Percentiles rank a stretch among this genome's conserved stretches.
phyloP scores from a whole-genome alignment of 768 basidiomycete species.

The Agaricus sinodeliciosus region DNA sequence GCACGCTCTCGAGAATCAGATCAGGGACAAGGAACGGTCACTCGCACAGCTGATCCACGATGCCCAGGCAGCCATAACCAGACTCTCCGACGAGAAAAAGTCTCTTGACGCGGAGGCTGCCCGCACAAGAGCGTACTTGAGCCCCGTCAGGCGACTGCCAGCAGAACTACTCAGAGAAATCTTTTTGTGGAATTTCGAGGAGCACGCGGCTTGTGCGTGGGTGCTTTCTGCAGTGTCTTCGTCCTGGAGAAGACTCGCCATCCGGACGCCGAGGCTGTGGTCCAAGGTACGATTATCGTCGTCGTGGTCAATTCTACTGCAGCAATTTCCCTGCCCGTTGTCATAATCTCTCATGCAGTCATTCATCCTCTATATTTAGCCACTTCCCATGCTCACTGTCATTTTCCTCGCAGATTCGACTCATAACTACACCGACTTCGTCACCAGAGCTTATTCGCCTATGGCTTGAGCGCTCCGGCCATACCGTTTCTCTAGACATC shows the following conservation, averaged over 20 bases:
- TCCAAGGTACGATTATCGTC: conserved; percentile 51
- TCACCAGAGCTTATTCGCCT: conserved; percentile 76
- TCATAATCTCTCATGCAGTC: background rate
- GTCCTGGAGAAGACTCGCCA: conserved; percentile 57
- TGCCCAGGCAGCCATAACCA: conserved; percentile 44
- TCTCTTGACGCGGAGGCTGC: conserved; percentile 41
- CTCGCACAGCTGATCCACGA: conserved; percentile 56
- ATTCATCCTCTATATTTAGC: conserved; percentile 5
- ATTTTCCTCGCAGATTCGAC: conserved; percentile 49
- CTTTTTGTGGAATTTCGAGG: conserved; percentile 63
- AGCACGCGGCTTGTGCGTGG: conserved; percentile 72
- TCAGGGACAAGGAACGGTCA: conserved; percentile 45
- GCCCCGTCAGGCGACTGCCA: conserved; percentile 67
- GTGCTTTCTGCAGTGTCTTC: conserved; percentile 62
- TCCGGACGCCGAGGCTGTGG: conserved; percentile 68
- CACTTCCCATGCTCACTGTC: background rate
- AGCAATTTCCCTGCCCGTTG: background rate
- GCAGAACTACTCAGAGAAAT: conserved; percentile 68
- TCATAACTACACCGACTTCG: conserved; percentile 60
- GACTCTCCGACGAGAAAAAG: conserved; percentile 43
- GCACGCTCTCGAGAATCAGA: conserved; percentile 34
- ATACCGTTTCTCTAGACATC: conserved; percentile 65
- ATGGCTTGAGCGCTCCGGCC: conserved; percentile 78
- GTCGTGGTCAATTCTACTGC: too few species aligned
- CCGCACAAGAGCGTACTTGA: conserved; percentile 56